Percentiles rank a stretch among this genome's conserved stretches.
These are phyloP conservation scores for Yamadazyma atlantica DNA, from an alignment of 1,139 yeast species.

Conservation along the genomic window DNA sequence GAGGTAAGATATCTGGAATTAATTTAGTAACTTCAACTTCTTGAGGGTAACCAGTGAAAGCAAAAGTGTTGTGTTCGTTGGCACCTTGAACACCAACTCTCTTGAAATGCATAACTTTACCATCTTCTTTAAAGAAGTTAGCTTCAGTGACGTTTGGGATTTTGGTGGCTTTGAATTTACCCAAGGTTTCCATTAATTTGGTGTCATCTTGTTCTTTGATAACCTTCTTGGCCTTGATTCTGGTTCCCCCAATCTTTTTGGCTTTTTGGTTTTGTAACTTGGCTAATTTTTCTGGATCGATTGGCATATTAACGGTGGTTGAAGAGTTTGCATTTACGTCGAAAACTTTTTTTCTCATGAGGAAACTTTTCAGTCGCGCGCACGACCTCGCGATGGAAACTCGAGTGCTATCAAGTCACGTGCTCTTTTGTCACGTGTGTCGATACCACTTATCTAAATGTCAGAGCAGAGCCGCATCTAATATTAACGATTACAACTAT, in stretches of 20 bases:
- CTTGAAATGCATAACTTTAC: conserved; percentile 93
- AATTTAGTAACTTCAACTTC: conserved; percentile 91
- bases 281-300: conserved; percentile 86
- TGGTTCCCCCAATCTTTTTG: conserved; percentile 86
- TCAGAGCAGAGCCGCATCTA: no score
- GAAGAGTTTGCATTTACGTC: no score
- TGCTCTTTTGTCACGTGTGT: no score
- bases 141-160: conserved; percentile 93
- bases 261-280: conserved; percentile 71
- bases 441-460: no score
- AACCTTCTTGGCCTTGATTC: conserved; percentile 78
- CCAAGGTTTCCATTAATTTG: conserved; percentile 86
- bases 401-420: not conserved
- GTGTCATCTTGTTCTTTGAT: conserved; percentile 80
- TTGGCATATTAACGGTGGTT: no score
- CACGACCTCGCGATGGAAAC: conserved; percentile 4
- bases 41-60: conserved; percentile 93
- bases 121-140: conserved; percentile 96
- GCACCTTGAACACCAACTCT: conserved; percentile 95
- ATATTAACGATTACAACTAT: no score
- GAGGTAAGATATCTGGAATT: conserved; percentile 93
- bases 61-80: conserved; percentile 86
- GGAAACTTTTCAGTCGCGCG: conserved; percentile 6
- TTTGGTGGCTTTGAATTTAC: conserved; percentile 86
- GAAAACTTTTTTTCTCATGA: conserved; percentile 17